Percentiles rank a stretch among this genome's conserved stretches.
Evolutionary conservation across 73 alveolate species (phyloP).

Genomic region (Tetrahymena elliotti): DNA sequence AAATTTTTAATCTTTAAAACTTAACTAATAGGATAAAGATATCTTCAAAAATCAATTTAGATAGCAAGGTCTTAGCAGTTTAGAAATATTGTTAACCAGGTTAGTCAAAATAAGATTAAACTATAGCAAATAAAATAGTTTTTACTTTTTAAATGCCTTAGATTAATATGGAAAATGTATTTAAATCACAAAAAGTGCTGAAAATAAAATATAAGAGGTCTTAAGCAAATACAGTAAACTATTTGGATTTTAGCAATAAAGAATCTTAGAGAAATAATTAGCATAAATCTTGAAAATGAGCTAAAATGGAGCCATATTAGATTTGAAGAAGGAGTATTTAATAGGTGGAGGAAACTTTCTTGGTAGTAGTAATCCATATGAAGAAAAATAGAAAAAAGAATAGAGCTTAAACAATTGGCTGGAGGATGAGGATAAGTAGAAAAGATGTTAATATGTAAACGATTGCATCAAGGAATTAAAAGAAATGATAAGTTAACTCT

Average conservation of each 20-base stretch:
- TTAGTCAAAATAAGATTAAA: no score
- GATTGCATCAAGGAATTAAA: neutral
- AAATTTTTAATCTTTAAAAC: no score
- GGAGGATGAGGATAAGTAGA: neutral
- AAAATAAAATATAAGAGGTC: no score
- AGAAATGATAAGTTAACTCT: neutral
- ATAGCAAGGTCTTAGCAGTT: neutral
- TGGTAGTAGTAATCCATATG: neutral
- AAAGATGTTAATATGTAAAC: neutral
- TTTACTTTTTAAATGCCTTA: neutral
- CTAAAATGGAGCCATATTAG: no score
- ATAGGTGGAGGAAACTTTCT: neutral
- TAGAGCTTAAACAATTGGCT: neutral
- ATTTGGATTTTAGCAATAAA: neutral
- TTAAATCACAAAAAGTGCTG: neutral
- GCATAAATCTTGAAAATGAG: neutral
- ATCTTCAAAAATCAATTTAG: no score
- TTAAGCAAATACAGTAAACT: no score
- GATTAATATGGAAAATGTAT: neutral
- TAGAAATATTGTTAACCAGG: neutral
- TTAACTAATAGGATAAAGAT: neutral
- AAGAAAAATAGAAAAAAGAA: neutral
- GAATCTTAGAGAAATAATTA: neutral
- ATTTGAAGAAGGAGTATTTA: neutral
- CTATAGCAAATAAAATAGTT: neutral